Evolutionary conservation across 2,329 filamentous ascomycete genomes (phyloP).

Genomic region (Colletotrichum abscissum): DNA sequence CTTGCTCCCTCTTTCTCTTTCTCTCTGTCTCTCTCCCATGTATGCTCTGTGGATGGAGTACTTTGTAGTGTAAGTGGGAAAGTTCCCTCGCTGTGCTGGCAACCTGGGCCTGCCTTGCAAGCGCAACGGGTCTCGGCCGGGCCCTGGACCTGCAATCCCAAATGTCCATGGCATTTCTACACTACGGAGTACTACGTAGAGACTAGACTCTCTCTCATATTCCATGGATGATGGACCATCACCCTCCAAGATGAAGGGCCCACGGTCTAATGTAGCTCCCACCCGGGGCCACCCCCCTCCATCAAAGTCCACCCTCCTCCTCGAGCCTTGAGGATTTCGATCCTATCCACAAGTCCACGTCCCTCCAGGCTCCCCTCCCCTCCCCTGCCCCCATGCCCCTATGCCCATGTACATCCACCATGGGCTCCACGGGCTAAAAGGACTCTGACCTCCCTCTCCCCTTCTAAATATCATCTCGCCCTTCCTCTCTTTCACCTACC

Average conservation of each 20-base stretch:
- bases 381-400: neutral
- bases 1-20: neutral
- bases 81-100: neutral
- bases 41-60: neutral
- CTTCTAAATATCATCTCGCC: constrained; percentile 26
- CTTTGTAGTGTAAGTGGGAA: too few relatives aligned
- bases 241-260: constrained; percentile 30
- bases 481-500: constrained; percentile 10
- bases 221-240: neutral
- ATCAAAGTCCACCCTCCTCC: constrained; percentile 1
- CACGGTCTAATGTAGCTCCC: constrained; percentile 23
- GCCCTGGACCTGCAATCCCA: constrained; percentile 27
- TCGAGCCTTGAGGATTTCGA: constrained; percentile 17
- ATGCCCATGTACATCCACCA: constrained; percentile 15
- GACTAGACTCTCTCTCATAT: neutral
- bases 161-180: constrained; percentile 12
- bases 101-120: neutral
- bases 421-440: constrained; percentile 31
- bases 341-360: constrained; percentile 29
- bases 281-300: neutral
- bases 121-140: constrained; percentile 24
- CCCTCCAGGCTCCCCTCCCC: neutral
- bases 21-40: neutral
- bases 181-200: too few relatives aligned
- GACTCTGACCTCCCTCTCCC: constrained; percentile 26